Conservation (phyloP, 306 rosid species). For the Clitoria ternatea region DNA sequence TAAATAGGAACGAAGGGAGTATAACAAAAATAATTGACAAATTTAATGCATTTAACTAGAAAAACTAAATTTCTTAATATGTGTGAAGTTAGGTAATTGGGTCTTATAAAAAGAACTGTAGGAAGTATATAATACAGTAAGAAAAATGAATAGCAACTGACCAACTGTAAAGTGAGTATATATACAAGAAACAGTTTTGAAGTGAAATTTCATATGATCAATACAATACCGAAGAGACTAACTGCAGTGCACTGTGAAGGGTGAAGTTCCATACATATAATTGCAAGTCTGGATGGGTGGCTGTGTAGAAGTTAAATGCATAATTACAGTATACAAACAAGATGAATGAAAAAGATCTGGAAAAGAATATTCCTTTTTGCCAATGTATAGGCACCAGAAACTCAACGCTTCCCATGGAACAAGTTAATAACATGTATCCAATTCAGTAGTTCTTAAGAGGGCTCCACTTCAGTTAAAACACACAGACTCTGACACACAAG, state of each 20-base stretch:
- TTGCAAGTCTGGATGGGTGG: neutral
- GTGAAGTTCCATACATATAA: slow-evolving; percentile 9
- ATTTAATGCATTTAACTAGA: no score
- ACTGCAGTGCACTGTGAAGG: neutral
- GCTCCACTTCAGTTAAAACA: slow-evolving; percentile 4
- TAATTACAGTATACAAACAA: slow-evolving; percentile 8
- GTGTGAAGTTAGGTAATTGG: no score
- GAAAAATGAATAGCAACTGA: slow-evolving; percentile 5
- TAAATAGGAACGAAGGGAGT: no score
- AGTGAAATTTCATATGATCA: slow-evolving; percentile 7
- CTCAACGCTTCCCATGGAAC: neutral
- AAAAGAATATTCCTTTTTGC: neutral
- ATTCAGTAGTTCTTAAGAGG: no score
- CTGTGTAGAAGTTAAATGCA: slow-evolving; percentile 11
- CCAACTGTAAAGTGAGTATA: neutral
- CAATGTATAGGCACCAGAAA: slow-evolving; percentile 14
- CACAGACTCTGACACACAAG: neutral
- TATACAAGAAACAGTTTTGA: neutral
- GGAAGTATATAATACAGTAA: no score
- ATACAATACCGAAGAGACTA: neutral
- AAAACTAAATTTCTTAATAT: no score
- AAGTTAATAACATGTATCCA: slow-evolving; percentile 6
- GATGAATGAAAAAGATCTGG: neutral
- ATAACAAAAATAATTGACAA: no score
- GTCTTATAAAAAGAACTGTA: no score